These are phyloP conservation scores for Chlorella sorokiniana DNA, from an alignment of 139 green algal genomes.

Conservation along the genomic window DNA sequence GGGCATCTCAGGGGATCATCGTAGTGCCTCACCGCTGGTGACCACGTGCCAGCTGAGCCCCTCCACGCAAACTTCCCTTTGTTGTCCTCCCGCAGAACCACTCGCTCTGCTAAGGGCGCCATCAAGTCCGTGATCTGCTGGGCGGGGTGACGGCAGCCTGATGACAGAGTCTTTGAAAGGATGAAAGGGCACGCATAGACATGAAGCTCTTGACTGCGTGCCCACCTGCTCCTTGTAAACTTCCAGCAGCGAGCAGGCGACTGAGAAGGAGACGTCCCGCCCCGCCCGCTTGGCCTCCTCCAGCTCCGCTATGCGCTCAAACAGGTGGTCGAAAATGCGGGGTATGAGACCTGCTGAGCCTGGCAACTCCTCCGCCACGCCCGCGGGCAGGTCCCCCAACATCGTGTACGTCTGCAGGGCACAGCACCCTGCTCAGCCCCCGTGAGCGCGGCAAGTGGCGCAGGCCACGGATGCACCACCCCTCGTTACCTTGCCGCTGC, in stretches of 20 bases:
- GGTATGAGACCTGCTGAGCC: slow-evolving; percentile 70
- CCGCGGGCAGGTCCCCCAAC: slow-evolving; percentile 52
- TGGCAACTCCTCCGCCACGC: slow-evolving; percentile 5
- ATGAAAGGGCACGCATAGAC: no score
- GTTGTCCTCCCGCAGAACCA: slow-evolving; percentile 73
- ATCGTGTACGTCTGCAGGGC: slow-evolving; percentile 69
- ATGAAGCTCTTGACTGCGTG: background rate
- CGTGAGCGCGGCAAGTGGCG: background rate
- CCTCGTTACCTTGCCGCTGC: slow-evolving; percentile 62
- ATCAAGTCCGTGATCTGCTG: slow-evolving; percentile 90
- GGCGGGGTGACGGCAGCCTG: background rate
- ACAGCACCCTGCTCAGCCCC: background rate
- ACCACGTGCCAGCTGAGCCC: slow-evolving; percentile 73
- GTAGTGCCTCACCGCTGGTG: slow-evolving; percentile 58
- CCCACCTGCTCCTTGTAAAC: slow-evolving; percentile 94
- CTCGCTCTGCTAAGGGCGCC: slow-evolving; percentile 43
- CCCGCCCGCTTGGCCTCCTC: slow-evolving; percentile 32
- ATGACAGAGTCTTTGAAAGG: background rate
- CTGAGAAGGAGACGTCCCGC: slow-evolving; percentile 12
- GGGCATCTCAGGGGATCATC: background rate
- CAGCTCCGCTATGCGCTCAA: slow-evolving; percentile 65
- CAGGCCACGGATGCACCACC: no score
- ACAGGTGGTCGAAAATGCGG: slow-evolving; percentile 84
- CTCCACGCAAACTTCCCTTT: slow-evolving; percentile 85
- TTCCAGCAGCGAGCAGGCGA: slow-evolving; percentile 69